These are phyloP conservation scores for Margaritispora aquatica DNA, from an alignment of 495 filamentous ascomycete genomes.

Conservation along the genomic window DNA sequence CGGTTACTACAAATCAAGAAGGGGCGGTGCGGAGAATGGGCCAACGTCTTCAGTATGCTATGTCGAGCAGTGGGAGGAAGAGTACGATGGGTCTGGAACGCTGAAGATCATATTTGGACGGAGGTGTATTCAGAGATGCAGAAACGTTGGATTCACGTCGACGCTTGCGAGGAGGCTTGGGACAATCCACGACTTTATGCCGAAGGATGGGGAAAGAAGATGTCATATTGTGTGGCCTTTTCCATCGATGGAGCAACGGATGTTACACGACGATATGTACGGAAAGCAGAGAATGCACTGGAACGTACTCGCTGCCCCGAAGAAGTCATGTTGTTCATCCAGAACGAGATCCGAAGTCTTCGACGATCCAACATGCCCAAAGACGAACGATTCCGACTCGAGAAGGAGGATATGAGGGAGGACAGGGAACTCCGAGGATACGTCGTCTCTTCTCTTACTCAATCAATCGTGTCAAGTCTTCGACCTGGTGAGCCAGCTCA, in stretches of 20 bases:
- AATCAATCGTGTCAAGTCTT: conserved; percentile 33
- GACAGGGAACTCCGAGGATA: conserved; percentile 75
- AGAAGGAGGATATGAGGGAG: conserved; percentile 86
- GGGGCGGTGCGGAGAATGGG: conserved; percentile 92
- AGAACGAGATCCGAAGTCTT: conserved; percentile 80
- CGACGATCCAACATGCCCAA: conserved; percentile 74
- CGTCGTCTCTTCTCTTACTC: conserved; percentile 65
- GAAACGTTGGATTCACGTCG: conserved; percentile 94
- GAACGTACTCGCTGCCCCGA: conserved; percentile 73
- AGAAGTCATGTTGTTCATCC: conserved; percentile 81
- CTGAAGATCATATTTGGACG: conserved; percentile 96
- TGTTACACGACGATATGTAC: conserved; percentile 92
- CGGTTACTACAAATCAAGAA: conserved; percentile 76
- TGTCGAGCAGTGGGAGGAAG: conserved; percentile 86
- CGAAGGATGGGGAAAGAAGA: conserved; percentile 90
- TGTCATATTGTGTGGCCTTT: conserved; percentile 96
- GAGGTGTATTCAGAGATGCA: conserved; percentile 95
- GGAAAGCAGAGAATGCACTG: conserved; percentile 66
- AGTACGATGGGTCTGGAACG: conserved; percentile 98
- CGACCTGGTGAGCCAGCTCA: conserved; percentile 16
- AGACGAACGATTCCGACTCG: conserved; percentile 69
- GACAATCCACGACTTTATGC: conserved; percentile 90
- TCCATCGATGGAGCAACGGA: conserved; percentile 92
- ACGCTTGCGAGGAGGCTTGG: conserved; percentile 91
- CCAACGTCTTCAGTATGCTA: conserved; percentile 98